These are phyloP conservation scores for Triticum urartu DNA, from an alignment of 176 grass and related monocot species.

Conservation along the genomic window DNA sequence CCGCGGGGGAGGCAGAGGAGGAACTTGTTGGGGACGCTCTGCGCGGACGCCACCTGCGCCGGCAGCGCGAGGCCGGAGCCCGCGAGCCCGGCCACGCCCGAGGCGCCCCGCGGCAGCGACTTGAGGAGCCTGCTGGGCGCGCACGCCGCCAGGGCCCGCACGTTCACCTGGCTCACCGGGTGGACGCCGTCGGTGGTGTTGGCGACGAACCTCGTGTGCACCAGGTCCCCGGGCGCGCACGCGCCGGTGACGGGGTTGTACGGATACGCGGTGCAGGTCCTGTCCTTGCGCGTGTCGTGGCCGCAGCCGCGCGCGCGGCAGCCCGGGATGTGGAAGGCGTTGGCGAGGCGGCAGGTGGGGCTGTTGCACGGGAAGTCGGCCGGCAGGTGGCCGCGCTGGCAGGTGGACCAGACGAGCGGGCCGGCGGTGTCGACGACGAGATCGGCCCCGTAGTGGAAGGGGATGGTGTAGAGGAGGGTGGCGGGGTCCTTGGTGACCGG, in stretches of 20 bases:
- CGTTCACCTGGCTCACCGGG: conserved; percentile 13
- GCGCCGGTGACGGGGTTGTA: conserved; percentile 32
- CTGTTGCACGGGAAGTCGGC: neutral
- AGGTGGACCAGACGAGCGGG: conserved; percentile 39
- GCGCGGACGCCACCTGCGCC: conserved; percentile 28
- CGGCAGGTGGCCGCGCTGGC: conserved; percentile 16
- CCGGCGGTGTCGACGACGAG: conserved; percentile 31
- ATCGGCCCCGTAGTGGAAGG: neutral
- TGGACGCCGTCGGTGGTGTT: conserved; percentile 53
- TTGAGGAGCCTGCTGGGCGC: conserved; percentile 13
- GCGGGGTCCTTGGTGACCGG: conserved; percentile 24
- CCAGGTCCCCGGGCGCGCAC: conserved; percentile 31
- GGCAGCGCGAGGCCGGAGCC: conserved; percentile 16
- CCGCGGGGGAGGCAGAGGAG: conserved; percentile 50
- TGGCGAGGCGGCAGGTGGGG: neutral
- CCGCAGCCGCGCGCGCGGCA: neutral
- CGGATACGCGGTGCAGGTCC: conserved; percentile 18
- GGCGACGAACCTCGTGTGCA: conserved; percentile 18
- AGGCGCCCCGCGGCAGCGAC: neutral
- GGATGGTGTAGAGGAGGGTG: conserved; percentile 40
- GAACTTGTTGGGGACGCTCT: conserved; percentile 31
- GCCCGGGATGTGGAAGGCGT: neutral
- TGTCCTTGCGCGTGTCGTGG: neutral
- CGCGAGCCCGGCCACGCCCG: conserved; percentile 44
- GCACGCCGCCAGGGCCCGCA: conserved; percentile 22